Base-by-base conservation (phyloP, 257 asterid genomes). In the Galeopsis tetrahit region DNA sequence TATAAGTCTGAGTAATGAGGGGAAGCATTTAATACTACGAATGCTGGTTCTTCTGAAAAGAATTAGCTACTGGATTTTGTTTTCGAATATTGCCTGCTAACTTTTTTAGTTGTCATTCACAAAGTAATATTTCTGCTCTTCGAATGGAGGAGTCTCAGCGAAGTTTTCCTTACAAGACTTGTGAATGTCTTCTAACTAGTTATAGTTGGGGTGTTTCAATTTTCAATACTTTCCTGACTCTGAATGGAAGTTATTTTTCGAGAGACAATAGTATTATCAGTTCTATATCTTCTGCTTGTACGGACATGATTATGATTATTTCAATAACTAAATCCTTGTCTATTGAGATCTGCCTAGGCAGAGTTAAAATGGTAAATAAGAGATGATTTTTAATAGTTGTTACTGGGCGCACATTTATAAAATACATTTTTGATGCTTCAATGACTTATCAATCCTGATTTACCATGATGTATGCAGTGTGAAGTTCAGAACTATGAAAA, bases 11-110 rank as follows among this genome's bases (percentile, higher is more conserved):
- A 7, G 51, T 21, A 33, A 59, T 35, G 34, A 57, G 49, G 63
- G 17, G 78, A 67, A 71, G 36, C 69, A 35, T 31, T 53, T 61
- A 36, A 36, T 10, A 10, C 55, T 65, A 66, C 4, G 38, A 66
- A 28, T 68, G 35, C 68, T 55, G 35, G 32, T 44, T 44, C 62
- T 17, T 46, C 49, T 66, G 62, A 49, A 61, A 13, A 75, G 13
- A n/a, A 31, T 49, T 39, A 36, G 46, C 44, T 31, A 32, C 66
- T 63, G 52, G 10, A 14, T 31, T 65, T 38, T 38, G 1, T 21
- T 69, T 9, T 43, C 15, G 17, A 55, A 35, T 68, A 28, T 51
- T 49, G 36, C 17, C 35, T 66, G 35, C 62, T 49, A 51, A 32
- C 51, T 63, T 68, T 52, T n/a, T 36, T 68, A 38, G 10, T n/a